Conservation (phyloP, 2,329 filamentous ascomycete genomes). For the Fusarium domesticum region DNA sequence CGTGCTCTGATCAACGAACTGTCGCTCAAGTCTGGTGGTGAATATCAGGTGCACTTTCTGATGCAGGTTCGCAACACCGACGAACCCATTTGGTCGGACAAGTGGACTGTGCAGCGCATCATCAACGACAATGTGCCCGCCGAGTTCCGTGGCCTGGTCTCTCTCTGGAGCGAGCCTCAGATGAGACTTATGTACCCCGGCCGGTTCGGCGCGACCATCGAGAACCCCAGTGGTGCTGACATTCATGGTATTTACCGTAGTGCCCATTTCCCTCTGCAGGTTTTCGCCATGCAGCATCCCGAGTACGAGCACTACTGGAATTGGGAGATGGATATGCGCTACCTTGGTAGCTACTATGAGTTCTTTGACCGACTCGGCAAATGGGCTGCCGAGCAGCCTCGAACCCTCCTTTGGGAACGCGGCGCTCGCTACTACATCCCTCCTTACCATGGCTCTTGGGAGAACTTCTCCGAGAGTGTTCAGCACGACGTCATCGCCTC, state of each 20-base stretch:
- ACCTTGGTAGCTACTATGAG: slow-evolving; percentile 67
- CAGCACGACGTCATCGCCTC: slow-evolving; percentile 56
- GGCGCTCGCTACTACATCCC: slow-evolving; percentile 76
- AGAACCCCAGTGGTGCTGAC: slow-evolving; percentile 54
- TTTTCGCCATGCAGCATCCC: slow-evolving; percentile 61
- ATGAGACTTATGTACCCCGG: slow-evolving; percentile 75
- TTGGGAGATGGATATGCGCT: slow-evolving; percentile 67
- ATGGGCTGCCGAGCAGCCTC: slow-evolving; percentile 67
- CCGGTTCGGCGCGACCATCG: slow-evolving; percentile 66
- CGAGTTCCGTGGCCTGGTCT: slow-evolving; percentile 78
- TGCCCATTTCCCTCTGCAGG: slow-evolving; percentile 60
- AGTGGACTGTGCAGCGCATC: slow-evolving; percentile 67
- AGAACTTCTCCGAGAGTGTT: slow-evolving; percentile 66
- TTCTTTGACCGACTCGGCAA: slow-evolving; percentile 64
- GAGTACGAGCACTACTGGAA: slow-evolving; percentile 69
- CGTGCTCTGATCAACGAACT: slow-evolving; percentile 79
- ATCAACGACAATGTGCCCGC: slow-evolving; percentile 63
- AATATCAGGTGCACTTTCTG: slow-evolving; percentile 80
- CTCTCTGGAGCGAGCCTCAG: slow-evolving; percentile 80
- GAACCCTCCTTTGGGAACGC: slow-evolving; percentile 74
- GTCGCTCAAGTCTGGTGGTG: slow-evolving; percentile 71
- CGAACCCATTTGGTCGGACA: slow-evolving; percentile 77
- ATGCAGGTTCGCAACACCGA: slow-evolving; percentile 81
- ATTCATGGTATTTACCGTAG: slow-evolving; percentile 69
- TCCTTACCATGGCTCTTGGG: slow-evolving; percentile 65